Base-by-base conservation (phyloP, 2,329 filamentous ascomycete genomes). In the Fusarium sp. region DNA sequence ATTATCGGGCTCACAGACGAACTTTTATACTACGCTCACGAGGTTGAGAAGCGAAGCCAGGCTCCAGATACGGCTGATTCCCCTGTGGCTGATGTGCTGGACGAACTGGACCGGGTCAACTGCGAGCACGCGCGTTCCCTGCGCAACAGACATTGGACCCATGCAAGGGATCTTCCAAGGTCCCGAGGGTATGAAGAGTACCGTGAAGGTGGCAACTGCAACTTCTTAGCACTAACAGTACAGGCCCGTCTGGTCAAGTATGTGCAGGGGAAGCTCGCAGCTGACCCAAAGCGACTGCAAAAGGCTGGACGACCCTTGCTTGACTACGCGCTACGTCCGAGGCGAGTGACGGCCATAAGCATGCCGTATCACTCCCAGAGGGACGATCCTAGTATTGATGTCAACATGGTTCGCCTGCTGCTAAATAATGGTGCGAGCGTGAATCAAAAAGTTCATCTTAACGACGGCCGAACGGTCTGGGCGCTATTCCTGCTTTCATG, bases 261-360 rank as follows among this genome's bases (percentile, higher is more conserved):
- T 20, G 54, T 35, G 20, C 29, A 22, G 13, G 54, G n/a, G 31
- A 57, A 34, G 20, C 31, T 57, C 13, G 20, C 29, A 5, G n/a
- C 29, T 2, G 31, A 35, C 29, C n/a, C 20, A 16, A 34, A 22
- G 6, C 58, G 22, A 22, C 38, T 47, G 7, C 37, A 61, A 18
- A 61, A 61, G 58, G 18, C 37, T 5, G 58, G 58, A 5, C 58
- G 38, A 4, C 58, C 59, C 10, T 34, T 45, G 20, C 27, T 45
- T n/a, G 59, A 65, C 54, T 65, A 65, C 34, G 63, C 63, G 18
- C 63, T 65, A 7, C 63, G 63, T 4, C 63, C 63, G 9, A 29
- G 63, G 9, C 63, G 63, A 59, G 54, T 65, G 40, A 65, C 34
- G 34, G 27, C 63, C 16, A 60, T 65, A 7, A 47, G 27, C 18